phyloP scores from a whole-genome alignment of 768 basidiomycete genomes.

The Pholiota conissans region DNA sequence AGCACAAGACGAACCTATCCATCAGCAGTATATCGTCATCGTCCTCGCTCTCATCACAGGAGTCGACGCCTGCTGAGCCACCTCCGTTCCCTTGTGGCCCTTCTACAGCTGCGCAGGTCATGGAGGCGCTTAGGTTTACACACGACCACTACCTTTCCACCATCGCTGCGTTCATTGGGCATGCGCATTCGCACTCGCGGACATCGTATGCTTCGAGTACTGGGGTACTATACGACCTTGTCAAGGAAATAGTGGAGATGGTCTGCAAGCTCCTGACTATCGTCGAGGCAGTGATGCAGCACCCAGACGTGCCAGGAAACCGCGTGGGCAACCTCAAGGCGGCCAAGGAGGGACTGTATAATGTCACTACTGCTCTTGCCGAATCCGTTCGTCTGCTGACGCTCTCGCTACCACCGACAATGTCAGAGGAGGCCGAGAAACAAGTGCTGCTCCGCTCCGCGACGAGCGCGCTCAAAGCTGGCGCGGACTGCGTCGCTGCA shows the following conservation, averaged over 20 bases:
- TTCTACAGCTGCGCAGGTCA: slow-evolving; percentile 63
- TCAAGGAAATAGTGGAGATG: slow-evolving; percentile 92
- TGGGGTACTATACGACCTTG: slow-evolving; percentile 91
- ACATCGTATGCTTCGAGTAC: slow-evolving; percentile 91
- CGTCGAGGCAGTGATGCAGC: slow-evolving; percentile 84
- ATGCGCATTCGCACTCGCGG: slow-evolving; percentile 91
- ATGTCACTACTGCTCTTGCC: slow-evolving; percentile 82
- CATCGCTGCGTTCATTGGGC: slow-evolving; percentile 96
- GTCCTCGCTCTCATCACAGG: slow-evolving; percentile 68
- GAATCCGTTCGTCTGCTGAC: slow-evolving; percentile 85
- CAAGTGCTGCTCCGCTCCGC: slow-evolving; percentile 77
- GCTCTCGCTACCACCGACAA: slow-evolving; percentile 38
- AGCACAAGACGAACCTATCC: slow-evolving; percentile 51
- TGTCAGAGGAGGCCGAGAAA: slow-evolving; percentile 84
- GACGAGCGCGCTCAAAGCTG: slow-evolving; percentile 83
- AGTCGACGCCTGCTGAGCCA: slow-evolving; percentile 44
- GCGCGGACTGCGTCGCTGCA: slow-evolving; percentile 84
- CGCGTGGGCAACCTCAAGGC: slow-evolving; percentile 65
- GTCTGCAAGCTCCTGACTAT: slow-evolving; percentile 90
- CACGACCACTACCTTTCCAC: slow-evolving; percentile 92
- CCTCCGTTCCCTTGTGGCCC: slow-evolving; percentile 75
- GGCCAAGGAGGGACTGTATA: slow-evolving; percentile 82
- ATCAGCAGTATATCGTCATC: slow-evolving; percentile 72
- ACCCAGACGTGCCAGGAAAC: slow-evolving; percentile 65
- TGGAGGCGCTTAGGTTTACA: slow-evolving; percentile 76